Conservation (phyloP, 2,329 filamentous ascomycete genomes). For the Scedosporium dehoogii region DNA sequence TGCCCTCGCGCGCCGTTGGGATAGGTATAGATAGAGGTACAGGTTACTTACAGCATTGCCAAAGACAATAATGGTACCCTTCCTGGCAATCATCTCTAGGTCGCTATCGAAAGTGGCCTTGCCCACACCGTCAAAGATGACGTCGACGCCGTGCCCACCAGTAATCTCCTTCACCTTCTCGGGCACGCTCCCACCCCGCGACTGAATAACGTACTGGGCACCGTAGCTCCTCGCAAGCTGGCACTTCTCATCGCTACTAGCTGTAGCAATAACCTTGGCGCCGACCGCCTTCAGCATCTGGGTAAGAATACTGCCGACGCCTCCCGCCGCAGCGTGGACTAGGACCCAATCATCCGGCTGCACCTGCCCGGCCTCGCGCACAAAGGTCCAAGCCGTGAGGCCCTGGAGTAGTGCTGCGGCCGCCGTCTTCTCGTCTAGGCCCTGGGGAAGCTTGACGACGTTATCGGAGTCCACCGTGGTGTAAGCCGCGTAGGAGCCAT, state of each 20-base stretch:
- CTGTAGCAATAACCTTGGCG: constrained; percentile 71
- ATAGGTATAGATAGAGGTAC: constrained; percentile 1
- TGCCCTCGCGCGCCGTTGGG: neutral
- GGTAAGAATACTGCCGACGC: constrained; percentile 64
- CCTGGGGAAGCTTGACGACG: constrained; percentile 53
- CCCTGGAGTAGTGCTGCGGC: constrained; percentile 70
- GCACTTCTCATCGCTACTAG: constrained; percentile 62
- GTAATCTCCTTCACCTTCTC: constrained; percentile 59
- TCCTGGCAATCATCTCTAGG: constrained; percentile 62
- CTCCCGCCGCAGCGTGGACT: constrained; percentile 78
- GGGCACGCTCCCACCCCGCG: constrained; percentile 42
- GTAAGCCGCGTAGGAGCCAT: constrained; percentile 46
- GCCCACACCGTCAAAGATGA: constrained; percentile 79
- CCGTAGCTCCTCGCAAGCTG: constrained; percentile 60
- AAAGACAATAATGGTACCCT: constrained; percentile 70
- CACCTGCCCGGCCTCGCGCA: constrained; percentile 67
- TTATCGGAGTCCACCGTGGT: constrained; percentile 41
- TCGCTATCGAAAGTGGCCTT: constrained; percentile 75
- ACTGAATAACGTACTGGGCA: constrained; percentile 53
- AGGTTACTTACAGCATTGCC: constrained; percentile 58
- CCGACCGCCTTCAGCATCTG: constrained; percentile 66
- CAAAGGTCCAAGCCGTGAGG: constrained; percentile 70
- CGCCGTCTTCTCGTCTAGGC: constrained; percentile 49
- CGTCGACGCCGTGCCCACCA: constrained; percentile 59
- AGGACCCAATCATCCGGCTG: constrained; percentile 71